Evolutionary conservation across 2,329 filamentous ascomycete species (phyloP).

Genomic region (Grosmannia penicillata): DNA sequence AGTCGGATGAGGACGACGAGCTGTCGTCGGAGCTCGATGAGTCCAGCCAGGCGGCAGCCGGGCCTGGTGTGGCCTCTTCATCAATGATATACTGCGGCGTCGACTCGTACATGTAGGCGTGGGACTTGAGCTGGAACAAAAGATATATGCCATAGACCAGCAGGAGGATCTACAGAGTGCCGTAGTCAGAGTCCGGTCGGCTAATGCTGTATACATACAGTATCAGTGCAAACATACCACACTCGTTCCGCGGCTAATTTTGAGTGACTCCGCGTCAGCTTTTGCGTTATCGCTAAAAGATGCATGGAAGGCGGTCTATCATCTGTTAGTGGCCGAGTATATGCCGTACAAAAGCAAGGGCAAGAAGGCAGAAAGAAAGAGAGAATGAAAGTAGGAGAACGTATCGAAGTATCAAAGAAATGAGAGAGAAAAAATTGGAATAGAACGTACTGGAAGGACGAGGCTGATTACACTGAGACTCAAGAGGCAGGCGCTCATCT

Average conservation of each 20-base stretch:
- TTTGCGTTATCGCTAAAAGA: conserved; percentile 51
- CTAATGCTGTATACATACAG: too few species aligned
- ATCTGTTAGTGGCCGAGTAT: neutral
- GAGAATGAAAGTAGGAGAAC: too few species aligned
- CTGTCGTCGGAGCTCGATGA: conserved; percentile 30
- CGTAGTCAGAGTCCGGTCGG: too few species aligned
- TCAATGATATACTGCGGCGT: conserved; percentile 88
- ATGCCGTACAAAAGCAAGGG: neutral
- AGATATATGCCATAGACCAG: conserved; percentile 74
- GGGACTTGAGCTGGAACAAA: conserved; percentile 81
- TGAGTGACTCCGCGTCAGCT: conserved; percentile 59
- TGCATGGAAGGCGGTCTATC: conserved; percentile 74
- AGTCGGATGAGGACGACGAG: conserved; percentile 37
- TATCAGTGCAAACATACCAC: conserved; percentile 39
- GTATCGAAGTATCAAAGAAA: too few species aligned
- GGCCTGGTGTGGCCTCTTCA: conserved; percentile 75
- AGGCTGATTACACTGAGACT: conserved; percentile 84
- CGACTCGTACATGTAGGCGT: conserved; percentile 82
- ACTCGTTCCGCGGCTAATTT: conserved; percentile 81
- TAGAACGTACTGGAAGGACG: conserved; percentile 53
- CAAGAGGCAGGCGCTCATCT: conserved; percentile 89
- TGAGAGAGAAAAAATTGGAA: too few species aligned
- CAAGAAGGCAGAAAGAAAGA: too few species aligned
- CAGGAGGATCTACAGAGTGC: conserved; percentile 53
- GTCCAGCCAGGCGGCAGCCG: conserved; percentile 69